Evolutionary conservation across 768 basidiomycete genomes (phyloP), one percentile per base, ranked within the genome.

Genomic region (Neoboletus subvelutipes): DNA sequence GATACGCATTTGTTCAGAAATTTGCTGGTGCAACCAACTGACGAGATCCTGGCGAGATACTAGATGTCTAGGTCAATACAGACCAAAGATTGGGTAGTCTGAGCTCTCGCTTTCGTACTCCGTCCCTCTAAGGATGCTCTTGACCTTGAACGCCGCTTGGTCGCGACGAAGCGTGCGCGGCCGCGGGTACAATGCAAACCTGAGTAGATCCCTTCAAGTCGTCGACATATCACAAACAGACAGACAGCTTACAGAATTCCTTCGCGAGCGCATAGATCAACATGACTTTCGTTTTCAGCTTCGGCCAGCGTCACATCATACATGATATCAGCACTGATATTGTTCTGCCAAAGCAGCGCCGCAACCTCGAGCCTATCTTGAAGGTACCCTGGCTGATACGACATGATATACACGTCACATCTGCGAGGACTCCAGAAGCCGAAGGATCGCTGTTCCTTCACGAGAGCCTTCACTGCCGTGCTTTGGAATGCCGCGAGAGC

Each of bases 391-490:
- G 83, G 76, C 58, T 89, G 85, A 57, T 86, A 90, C 0, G 90
- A 90, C 28, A 92, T 83, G 13, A 94, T 79, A 60, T 93, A 94
- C 12, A 94, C 92, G 60, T 94, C 92, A 62, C 92, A 93, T 39
- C 90, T 78, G 17, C 91, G 80, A n/a, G 92, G 92, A 70, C 89
- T 90, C 90, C 90, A 94, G 66, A 84, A 90, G 0, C 92, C 92
- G 58, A 92, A 94, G 0, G 92, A 92, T 12, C 84, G 83, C 57
- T 86, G 83, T 64, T 92, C 89, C 68, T 88, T 92, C 51, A 91
- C 76, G 6, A 91, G 77, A 3, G 80, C 80, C 67, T 84, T 85
- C 37, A 90, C 80, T 1, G 86, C 85, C 1, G 74, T 69, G 10
- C 81, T 80, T 65, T 93, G 90, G 66, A 83, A 88, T 2, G 83